Percentiles rank a stretch among this genome's conserved stretches.
Conservation (phyloP, 2,329 filamentous ascomycete genomes). For the Aureobasidium pullulans region DNA sequence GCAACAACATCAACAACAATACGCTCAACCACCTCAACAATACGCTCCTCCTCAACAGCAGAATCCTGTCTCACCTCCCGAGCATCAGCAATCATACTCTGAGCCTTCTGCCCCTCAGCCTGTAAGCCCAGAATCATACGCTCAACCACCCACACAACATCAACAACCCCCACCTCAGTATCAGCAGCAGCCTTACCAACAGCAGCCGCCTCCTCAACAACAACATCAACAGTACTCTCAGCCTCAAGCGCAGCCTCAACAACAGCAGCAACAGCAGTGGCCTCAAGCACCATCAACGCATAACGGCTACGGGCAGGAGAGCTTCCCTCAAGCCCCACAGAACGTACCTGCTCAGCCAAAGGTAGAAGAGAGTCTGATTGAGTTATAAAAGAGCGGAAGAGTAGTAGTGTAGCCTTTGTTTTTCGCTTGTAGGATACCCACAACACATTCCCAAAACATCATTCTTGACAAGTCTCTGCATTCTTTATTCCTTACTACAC, state of each 20-base stretch:
- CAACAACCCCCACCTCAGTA: constrained; percentile 20
- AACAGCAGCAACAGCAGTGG: constrained; percentile 23
- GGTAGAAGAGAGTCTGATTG: constrained; percentile 30
- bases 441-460: too few relatives aligned
- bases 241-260: constrained; percentile 16
- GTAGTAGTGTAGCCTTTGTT: neutral
- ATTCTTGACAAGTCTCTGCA: too few relatives aligned
- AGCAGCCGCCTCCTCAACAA: constrained; percentile 22
- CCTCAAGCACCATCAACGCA: constrained; percentile 26
- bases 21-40: neutral
- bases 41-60: constrained; percentile 24
- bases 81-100: constrained; percentile 30
- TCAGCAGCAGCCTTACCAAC: constrained; percentile 16
- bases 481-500: too few relatives aligned
- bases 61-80: constrained; percentile 25
- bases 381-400: constrained; percentile 19
- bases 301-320: constrained; percentile 28
- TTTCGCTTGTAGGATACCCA: neutral
- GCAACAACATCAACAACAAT: constrained; percentile 21
- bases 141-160: constrained; percentile 30
- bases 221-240: constrained; percentile 22
- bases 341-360: constrained; percentile 22
- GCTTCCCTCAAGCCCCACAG: constrained; percentile 27
- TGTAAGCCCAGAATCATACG: constrained; percentile 4
- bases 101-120: constrained; percentile 1